Percentiles rank a stretch among this genome's conserved stretches.
Evolutionary conservation across 2,329 filamentous ascomycete species (phyloP).

Genomic region (Thielaviopsis populi): DNA sequence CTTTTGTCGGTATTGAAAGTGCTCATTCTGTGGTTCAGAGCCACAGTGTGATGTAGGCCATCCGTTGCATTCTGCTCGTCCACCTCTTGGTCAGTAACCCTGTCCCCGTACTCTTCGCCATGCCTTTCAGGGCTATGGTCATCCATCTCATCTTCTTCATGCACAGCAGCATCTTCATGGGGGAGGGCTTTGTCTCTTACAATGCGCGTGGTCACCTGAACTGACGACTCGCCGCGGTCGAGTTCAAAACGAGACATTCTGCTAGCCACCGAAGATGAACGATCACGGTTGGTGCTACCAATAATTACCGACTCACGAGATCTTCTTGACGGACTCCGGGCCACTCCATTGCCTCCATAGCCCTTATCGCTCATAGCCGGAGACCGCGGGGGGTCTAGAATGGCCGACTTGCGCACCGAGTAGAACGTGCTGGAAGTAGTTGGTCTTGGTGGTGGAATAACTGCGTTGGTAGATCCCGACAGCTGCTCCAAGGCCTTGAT

Average conservation of each 20-base stretch:
- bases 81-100: conserved; percentile 13
- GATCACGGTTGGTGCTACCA: conserved; percentile 27
- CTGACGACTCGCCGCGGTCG: conserved; percentile 45
- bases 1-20: conserved; percentile 8
- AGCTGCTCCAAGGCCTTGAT: conserved; percentile 84
- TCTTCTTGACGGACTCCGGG: conserved; percentile 25
- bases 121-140: conserved; percentile 17
- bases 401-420: conserved; percentile 36
- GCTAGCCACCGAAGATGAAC: conserved; percentile 40
- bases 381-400: conserved; percentile 29
- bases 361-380: conserved; percentile 33
- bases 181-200: conserved; percentile 54
- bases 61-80: conserved; percentile 11
- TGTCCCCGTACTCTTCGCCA: conserved; percentile 17
- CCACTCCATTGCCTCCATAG: conserved; percentile 28
- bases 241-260: conserved; percentile 42
- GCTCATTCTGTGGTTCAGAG: conserved; percentile 9
- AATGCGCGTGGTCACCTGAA: conserved; percentile 80
- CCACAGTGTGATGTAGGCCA: conserved; percentile 7
- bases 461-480: conserved; percentile 26
- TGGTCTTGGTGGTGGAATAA: conserved; percentile 22
- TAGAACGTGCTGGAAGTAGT: conserved; percentile 41
- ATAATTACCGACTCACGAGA: conserved; percentile 33
- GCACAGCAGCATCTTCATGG: conserved; percentile 34
- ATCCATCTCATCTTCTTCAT: conserved; percentile 24